These are phyloP conservation scores for Boletus fagicola DNA, from an alignment of 768 basidiomycete genomes.

Conservation along the genomic window DNA sequence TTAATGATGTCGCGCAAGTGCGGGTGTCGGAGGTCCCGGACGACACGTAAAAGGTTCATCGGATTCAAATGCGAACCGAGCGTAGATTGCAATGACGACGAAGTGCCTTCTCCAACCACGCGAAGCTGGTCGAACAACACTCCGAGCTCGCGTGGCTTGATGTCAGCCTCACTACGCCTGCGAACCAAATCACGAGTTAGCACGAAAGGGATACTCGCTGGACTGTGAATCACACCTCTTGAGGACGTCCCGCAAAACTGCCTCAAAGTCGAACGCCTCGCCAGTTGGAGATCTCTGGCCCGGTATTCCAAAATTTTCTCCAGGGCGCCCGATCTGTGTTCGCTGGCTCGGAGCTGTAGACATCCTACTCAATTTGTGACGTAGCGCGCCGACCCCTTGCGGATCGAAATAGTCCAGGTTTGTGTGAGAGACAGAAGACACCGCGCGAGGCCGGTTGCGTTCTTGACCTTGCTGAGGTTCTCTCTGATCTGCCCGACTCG, in stretches of 20 bases:
- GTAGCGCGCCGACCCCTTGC: slow-evolving; percentile 37
- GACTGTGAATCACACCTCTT: slow-evolving; percentile 14
- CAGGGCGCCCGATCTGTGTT: neutral
- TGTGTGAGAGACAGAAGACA: slow-evolving; percentile 33
- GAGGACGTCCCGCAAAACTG: slow-evolving; percentile 25
- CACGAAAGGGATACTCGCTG: neutral
- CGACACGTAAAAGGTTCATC: slow-evolving; percentile 37
- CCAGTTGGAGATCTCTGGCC: neutral
- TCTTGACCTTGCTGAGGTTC: neutral
- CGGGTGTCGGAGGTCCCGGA: slow-evolving; percentile 55
- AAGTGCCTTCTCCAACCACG: slow-evolving; percentile 58
- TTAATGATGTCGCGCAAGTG: slow-evolving; percentile 53
- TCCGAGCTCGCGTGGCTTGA: slow-evolving; percentile 55
- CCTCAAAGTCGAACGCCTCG: slow-evolving; percentile 35
- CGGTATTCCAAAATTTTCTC: neutral
- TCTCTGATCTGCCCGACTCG: neutral
- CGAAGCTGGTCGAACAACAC: slow-evolving; percentile 57
- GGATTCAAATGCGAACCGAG: slow-evolving; percentile 66
- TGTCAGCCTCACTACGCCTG: slow-evolving; percentile 49
- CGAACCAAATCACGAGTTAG: neutral
- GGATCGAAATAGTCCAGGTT: slow-evolving; percentile 55
- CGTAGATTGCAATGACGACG: slow-evolving; percentile 54
- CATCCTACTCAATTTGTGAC: slow-evolving; percentile 17
- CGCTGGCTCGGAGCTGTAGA: slow-evolving; percentile 12
- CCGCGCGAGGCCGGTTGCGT: neutral